Evolutionary conservation across 768 basidiomycete genomes (phyloP).

Genomic region (Leucocoprinus leucothites): DNA sequence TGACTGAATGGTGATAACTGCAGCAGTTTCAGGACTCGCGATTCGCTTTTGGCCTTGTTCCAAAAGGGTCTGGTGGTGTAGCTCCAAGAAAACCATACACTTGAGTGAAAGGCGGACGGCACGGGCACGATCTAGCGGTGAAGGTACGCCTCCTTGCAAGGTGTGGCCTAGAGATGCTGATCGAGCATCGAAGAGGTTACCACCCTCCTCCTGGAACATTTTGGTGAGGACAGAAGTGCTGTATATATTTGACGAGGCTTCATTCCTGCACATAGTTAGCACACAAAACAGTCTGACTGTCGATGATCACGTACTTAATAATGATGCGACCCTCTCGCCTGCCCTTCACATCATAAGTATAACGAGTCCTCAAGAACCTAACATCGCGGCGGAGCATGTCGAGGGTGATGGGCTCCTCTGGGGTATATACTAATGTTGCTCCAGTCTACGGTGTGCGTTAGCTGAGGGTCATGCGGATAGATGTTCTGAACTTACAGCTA

Average conservation of each 20-base stretch:
- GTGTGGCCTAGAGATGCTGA: constrained; percentile 97
- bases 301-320: constrained; percentile 54
- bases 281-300: not conserved
- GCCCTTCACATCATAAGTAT: constrained; percentile 81
- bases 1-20: constrained; percentile 89
- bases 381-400: constrained; percentile 82
- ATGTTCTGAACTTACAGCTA: constrained; percentile 66
- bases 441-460: constrained; percentile 58
- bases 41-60: constrained; percentile 48
- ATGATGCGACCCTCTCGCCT: constrained; percentile 92
- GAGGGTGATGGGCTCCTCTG: constrained; percentile 85
- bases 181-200: constrained; percentile 86
- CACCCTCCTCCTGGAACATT: constrained; percentile 96
- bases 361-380: constrained; percentile 82
- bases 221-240: constrained; percentile 88
- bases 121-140: constrained; percentile 89
- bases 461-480: not conserved
- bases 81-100: constrained; percentile 93
- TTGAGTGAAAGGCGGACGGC: constrained; percentile 87
- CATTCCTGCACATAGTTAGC: constrained; percentile 54
- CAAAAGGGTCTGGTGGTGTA: constrained; percentile 60
- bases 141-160: constrained; percentile 93
- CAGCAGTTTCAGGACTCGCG: constrained; percentile 66
- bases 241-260: constrained; percentile 84
- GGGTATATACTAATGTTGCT: constrained; percentile 91